phyloP scores from a whole-genome alignment of 2,329 filamentous ascomycete genomes.

The Xylariaceae sp. region DNA sequence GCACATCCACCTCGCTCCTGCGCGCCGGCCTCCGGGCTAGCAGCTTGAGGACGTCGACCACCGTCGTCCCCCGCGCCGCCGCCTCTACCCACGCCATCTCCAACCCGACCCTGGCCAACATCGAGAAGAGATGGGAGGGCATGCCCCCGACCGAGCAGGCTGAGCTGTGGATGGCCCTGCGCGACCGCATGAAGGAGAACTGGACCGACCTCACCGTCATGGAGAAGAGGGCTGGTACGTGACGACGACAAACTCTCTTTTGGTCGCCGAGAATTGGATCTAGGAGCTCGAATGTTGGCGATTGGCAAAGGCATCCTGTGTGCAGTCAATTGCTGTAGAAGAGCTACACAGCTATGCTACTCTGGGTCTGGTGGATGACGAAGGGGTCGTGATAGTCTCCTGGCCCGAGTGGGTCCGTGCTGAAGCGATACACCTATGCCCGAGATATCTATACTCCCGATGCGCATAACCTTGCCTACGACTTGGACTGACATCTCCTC shows the following conservation, averaged over 20 bases:
- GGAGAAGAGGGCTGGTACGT: slow-evolving; percentile 99
- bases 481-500: slow-evolving; percentile 33
- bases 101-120: slow-evolving; percentile 94
- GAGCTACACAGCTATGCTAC: too few species aligned
- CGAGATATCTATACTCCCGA: neutral
- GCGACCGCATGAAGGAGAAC: slow-evolving; percentile 97
- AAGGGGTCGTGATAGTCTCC: too few species aligned
- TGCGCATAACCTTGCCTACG: neutral
- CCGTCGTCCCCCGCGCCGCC: slow-evolving; percentile 44
- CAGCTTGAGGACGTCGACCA: slow-evolving; percentile 30
- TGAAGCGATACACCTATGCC: slow-evolving; percentile 13
- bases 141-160: slow-evolving; percentile 99
- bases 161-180: slow-evolving; percentile 95
- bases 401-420: too few species aligned
- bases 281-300: too few species aligned
- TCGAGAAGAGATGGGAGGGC: slow-evolving; percentile 98
- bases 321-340: too few species aligned
- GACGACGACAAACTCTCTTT: slow-evolving; percentile 9
- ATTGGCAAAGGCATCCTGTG: too few species aligned
- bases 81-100: slow-evolving; percentile 86
- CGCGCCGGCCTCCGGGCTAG: slow-evolving; percentile 40
- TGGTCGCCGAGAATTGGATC: slow-evolving; percentile 1
- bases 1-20: slow-evolving; percentile 49
- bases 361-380: too few species aligned
- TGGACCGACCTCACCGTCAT: slow-evolving; percentile 92